phyloP scores from a whole-genome alignment of 139 green algal species.

The Penium margaritaceum region DNA sequence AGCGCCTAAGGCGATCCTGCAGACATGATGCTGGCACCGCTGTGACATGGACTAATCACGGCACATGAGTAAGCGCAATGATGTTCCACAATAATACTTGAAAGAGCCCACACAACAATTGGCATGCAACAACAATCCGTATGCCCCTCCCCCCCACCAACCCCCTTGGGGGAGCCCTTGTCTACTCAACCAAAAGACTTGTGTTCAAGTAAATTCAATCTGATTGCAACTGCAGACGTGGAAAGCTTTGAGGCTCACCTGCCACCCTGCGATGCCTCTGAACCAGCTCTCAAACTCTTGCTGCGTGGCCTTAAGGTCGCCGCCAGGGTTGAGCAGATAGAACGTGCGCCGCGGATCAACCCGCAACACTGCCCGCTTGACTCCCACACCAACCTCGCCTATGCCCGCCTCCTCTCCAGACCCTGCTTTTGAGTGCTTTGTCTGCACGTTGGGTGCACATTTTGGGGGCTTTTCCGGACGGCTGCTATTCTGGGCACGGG shows the following conservation, averaged over 20 bases:
- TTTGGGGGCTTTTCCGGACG: too few species aligned
- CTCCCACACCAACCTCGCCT: background rate
- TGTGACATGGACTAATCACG: too few species aligned
- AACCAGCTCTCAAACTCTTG: constrained; percentile 68
- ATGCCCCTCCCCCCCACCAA: background rate
- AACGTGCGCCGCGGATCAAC: constrained; percentile 45
- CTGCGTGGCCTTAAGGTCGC: constrained; percentile 74
- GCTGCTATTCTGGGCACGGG: too few species aligned
- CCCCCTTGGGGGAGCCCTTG: too few species aligned
- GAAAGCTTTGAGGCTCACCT: constrained; percentile 49
- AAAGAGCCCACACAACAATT: background rate
- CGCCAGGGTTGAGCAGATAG: constrained; percentile 80
- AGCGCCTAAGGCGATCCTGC: too few species aligned
- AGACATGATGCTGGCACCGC: too few species aligned
- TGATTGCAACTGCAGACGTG: background rate
- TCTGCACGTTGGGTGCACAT: background rate
- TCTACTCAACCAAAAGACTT: too few species aligned
- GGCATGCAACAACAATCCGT: too few species aligned
- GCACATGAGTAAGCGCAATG: too few species aligned
- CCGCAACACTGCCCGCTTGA: background rate
- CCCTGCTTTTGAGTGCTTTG: background rate
- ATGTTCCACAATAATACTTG: background rate
- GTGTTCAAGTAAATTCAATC: background rate
- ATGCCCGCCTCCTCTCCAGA: background rate
- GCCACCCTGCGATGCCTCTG: constrained; percentile 54